Evolutionary conservation across 2,329 filamentous ascomycete species (phyloP), one percentile per base, ranked within the genome.

Genomic region (Dendrostoma leiphaemia): DNA sequence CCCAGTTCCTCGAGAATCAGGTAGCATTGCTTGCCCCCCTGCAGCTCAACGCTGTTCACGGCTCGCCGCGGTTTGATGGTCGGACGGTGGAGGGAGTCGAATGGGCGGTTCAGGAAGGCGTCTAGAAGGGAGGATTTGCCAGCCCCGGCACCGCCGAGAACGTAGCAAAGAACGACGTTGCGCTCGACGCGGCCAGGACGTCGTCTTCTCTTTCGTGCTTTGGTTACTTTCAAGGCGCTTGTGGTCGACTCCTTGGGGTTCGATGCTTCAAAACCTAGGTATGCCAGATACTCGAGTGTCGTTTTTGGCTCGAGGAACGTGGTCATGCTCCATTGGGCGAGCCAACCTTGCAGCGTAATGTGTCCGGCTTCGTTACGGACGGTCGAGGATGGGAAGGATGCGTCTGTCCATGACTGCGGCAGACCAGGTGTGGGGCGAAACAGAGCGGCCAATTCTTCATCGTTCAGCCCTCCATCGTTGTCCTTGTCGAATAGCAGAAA

Each of bases 301-400:
- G 91, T 97, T 67, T 94, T 95, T 12, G 94, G 93, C 53, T 95
- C 92, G 57, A 95, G 85, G 64, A 97, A 99, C 0, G 94, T 99
- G 0, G 94, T 99, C 94, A 99, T 99, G 68, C 92, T 97, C 94
- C 94, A 99, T 65, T 99, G 94, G 4, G 94, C 94, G 34, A 99
- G 82, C 94, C 94, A 99, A 2, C 94, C 94, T 70, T 99, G 94
- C 4, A 99, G 78, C 1, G 94, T 99, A 58, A 99, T 92, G 68
- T 97, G 85, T 0, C 94, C 94, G 8, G 90, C 91, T 71, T 99
- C 94, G 66, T 97, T 97, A 38, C 91, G 87, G 17, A 97, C 93
- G 0, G 94, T 97, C 23, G 91, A 96, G 1, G 89, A 91, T 2
- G 94, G 94, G 65, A 99, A 99, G 0, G 85, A 89, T 1, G 88